Base-by-base conservation (phyloP, 192 early-diverging fungal species). In the Mortierella hygrophila region DNA sequence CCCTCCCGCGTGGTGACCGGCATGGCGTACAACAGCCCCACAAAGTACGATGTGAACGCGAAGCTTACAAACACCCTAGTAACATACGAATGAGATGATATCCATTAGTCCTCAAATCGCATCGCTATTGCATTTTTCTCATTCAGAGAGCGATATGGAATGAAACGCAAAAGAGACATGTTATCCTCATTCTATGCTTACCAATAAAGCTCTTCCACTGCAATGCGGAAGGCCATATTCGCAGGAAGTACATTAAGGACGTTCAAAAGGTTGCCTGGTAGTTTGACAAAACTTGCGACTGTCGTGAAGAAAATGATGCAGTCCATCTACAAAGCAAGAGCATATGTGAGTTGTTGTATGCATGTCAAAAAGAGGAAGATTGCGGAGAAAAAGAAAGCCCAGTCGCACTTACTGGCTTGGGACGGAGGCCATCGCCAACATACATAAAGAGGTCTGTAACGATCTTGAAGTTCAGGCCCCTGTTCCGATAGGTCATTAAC, bases 21-120 rank as follows among this genome's bases (percentile, higher is more conserved):
- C 84, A 86, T 86, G 10, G 84, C 84, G n/a, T 86, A 86, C 4
- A 86, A 54, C 11, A 86, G 68, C 5, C 84, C 84, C 0, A 86
- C 75, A 38, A 81, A 81, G 41, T 74, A 86, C 2, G 84, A 52
- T 3, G 72, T 41, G 38, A 86, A 77, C 26, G 79, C 79, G 32
- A 81, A 72, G 8, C 63, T 35, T 4, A 81, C 71, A 6, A 78
- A 55, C 5, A 81, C 40, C 84, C 84, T 86, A 79, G 5, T 15
- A 41, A 63, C 16, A 41, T 20, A 21, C 1, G 16, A 21, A 21
- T 52, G 18, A 18, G 4, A 18, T 4, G 49, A 52, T 18, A 52
- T 21, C 16, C 42, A 42, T 44, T 29, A 73, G 72, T 32, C 21
- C 7, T 23, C 13, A 21, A 37, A 32, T 13, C 11, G 10, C 21